Evolutionary conservation across 441 rosid species (phyloP), one percentile per base, ranked within the genome.

Genomic region (Mallotus repandus): DNA sequence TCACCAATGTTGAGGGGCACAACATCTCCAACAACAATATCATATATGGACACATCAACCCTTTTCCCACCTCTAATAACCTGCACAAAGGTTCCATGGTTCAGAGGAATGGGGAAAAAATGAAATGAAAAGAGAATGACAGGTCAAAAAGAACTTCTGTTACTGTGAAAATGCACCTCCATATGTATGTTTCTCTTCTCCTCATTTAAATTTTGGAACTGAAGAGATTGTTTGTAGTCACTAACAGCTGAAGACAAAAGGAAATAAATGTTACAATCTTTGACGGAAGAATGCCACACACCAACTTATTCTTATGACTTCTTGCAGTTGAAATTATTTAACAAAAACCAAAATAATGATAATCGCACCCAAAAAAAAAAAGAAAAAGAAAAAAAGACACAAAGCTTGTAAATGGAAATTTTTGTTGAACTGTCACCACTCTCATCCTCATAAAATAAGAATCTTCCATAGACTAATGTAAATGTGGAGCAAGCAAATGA

Each of bases 201-300:
- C 59, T 93, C 97, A 72, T 91, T 92, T 66, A 96, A 84, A 81
- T 93, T 96, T 78, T 90, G 99, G 76, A 96, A 96, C 83, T 96
- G 99, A 74, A 96, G 99, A 77, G 98, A 96, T 67, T 96, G 99
- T 70, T 83, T 89, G 64, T 91, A 96, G 76, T 96, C 99, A 87
- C 98, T 96, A 74, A 92, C 77, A 77, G 99, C 99, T 96, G 87
- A 84, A 82, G 63, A 76, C n/a, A 52, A 19, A 55, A 46, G n/a
- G 54, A 66, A 78, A 29, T 45, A 58, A 58, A 56, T 69, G 12
- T 38, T 8, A 0, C 2, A 58, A 50, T 14, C 9, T 54, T 32
- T 32, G n/a, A 10, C n/a, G 1, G 3, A 63, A 3, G 48, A 66
- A 75, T 21, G n/a, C 3, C 19, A 72, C 12, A 21, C 1, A 61